Percentiles rank a stretch among this genome's conserved stretches.
Evolutionary conservation across 352 stramenopile genomes (phyloP).

Genomic region (Globisporangium emineosum): DNA sequence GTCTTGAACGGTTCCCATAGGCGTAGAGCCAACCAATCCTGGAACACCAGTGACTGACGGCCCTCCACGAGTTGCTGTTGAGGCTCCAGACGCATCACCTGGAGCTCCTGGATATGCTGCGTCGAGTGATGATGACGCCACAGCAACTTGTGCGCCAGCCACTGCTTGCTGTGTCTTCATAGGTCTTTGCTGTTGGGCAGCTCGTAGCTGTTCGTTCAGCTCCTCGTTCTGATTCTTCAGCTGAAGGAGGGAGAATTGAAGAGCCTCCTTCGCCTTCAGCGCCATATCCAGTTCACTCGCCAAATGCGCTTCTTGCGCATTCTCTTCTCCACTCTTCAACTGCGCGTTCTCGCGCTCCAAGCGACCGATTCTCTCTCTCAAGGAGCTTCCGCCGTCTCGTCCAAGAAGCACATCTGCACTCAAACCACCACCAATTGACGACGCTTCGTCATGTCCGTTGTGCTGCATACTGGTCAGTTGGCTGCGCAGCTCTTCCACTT

Average conservation of each 20-base stretch:
- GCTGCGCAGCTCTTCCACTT: constrained; percentile 73
- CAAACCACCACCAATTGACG: constrained; percentile 29
- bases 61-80: background rate
- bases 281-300: constrained; percentile 77
- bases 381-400: constrained; percentile 51
- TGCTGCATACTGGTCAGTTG: constrained; percentile 64
- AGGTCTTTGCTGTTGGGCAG: constrained; percentile 25
- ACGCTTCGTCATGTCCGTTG: constrained; percentile 36
- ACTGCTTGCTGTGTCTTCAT: background rate
- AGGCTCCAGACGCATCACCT: background rate
- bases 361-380: constrained; percentile 62
- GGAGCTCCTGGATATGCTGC: background rate
- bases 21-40: constrained; percentile 1
- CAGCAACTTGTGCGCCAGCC: background rate
- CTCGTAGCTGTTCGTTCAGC: constrained; percentile 58
- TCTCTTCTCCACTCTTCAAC: constrained; percentile 50
- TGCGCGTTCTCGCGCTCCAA: constrained; percentile 75
- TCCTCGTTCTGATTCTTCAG: constrained; percentile 77
- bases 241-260: constrained; percentile 66
- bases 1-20: background rate
- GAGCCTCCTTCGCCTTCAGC: constrained; percentile 65
- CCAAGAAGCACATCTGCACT: constrained; percentile 64
- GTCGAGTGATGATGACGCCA: background rate
- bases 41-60: constrained; percentile 11
- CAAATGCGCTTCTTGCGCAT: constrained; percentile 46